Evolutionary conservation across 1,284 basidiomycete species (phyloP).

Genomic region (Leccinum ponderosum): DNA sequence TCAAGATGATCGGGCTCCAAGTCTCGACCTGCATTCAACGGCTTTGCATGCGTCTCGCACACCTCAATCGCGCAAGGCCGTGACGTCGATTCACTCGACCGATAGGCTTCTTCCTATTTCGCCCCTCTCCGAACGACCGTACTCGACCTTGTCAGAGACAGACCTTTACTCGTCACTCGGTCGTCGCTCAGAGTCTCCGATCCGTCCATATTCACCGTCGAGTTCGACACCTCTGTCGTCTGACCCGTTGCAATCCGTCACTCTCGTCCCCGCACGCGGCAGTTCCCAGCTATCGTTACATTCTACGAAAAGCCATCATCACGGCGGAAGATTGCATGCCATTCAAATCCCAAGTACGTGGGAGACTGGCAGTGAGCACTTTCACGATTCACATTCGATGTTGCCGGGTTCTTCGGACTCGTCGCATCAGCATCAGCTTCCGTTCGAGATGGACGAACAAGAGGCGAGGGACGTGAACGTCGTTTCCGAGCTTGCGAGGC

Average conservation of each 20-base stretch:
- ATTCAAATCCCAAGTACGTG: slow-evolving; percentile 3
- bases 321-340: slow-evolving; percentile 26
- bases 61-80: slow-evolving; percentile 1
- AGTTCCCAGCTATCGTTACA: background rate
- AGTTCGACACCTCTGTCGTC: background rate
- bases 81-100: slow-evolving; percentile 17
- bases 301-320: slow-evolving; percentile 2
- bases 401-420: background rate
- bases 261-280: background rate
- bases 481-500: slow-evolving; percentile 68
- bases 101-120: slow-evolving; percentile 22
- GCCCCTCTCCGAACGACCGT: slow-evolving; percentile 18
- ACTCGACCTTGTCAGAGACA: slow-evolving; percentile 17
- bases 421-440: background rate
- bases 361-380: background rate
- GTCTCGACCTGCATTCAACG: background rate
- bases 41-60: background rate
- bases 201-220: slow-evolving; percentile 3
- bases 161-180: slow-evolving; percentile 15
- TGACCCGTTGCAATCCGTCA: slow-evolving; percentile 4
- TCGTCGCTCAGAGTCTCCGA: slow-evolving; percentile 9
- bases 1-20: background rate
- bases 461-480: slow-evolving; percentile 70
- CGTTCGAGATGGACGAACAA: slow-evolving; percentile 60
- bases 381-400: background rate